phyloP scores from a whole-genome alignment of 164 flowering plant species.

The Amborella trichopoda region DNA sequence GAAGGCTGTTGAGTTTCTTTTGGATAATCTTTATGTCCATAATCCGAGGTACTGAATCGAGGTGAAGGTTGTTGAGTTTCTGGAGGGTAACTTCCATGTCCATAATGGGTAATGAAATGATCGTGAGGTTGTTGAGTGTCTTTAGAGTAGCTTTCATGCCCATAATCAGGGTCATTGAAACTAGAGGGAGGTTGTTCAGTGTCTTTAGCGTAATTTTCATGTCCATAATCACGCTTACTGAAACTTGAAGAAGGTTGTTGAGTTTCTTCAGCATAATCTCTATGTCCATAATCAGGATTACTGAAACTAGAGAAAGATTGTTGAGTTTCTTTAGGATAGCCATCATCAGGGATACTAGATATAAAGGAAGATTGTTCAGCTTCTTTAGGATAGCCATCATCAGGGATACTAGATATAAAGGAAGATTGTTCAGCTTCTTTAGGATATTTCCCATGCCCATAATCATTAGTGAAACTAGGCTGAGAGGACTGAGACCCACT shows the following conservation, averaged over 20 bases:
- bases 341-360: background rate
- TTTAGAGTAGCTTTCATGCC: background rate
- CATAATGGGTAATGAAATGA: background rate
- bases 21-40: background rate
- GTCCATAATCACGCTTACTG: too few relatives aligned
- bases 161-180: background rate
- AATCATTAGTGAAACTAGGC: background rate
- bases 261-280: background rate
- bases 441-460: background rate
- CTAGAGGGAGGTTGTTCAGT: conserved; percentile 13
- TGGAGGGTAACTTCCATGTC: background rate
- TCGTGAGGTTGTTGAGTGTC: background rate
- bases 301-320: too few relatives aligned
- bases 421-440: conserved; percentile 12
- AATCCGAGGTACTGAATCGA: background rate
- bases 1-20: background rate
- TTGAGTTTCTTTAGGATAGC: background rate
- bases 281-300: background rate
- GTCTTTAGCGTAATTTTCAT: conserved; percentile 7
- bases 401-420: background rate
- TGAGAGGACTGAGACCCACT: background rate
- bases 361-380: background rate
- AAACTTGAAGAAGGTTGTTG: background rate
- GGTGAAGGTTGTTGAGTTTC: too few relatives aligned
- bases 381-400: background rate